phyloP scores from a whole-genome alignment of 768 basidiomycete species.

The Mycena indigotica region DNA sequence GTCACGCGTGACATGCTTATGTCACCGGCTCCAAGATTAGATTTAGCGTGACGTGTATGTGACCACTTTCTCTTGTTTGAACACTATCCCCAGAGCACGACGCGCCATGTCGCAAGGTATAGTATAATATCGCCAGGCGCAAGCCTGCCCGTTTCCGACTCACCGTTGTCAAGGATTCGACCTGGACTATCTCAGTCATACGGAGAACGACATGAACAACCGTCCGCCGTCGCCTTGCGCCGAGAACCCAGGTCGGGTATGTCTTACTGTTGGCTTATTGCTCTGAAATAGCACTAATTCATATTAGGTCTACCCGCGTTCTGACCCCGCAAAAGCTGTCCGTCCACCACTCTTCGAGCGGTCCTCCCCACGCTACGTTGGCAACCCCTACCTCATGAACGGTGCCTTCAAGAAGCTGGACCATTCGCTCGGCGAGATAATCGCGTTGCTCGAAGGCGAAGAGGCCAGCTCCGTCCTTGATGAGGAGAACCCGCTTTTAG shows the following conservation, averaged over 20 bases:
- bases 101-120: background rate
- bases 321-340: constrained; percentile 38
- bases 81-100: background rate
- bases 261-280: background rate
- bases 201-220: constrained; percentile 5
- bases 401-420: constrained; percentile 47
- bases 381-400: constrained; percentile 52
- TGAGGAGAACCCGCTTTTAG: constrained; percentile 36
- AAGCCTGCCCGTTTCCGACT: background rate
- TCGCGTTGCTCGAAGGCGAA: constrained; percentile 47
- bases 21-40: no score
- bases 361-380: constrained; percentile 34
- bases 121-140: background rate
- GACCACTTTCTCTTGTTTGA: background rate
- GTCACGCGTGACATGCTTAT: no score
- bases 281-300: background rate
- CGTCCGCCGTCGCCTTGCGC: constrained; percentile 44
- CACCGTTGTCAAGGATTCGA: constrained; percentile 13
- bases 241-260: constrained; percentile 51
- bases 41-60: background rate
- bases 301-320: constrained; percentile 49
- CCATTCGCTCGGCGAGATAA: constrained; percentile 43
- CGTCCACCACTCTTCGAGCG: constrained; percentile 27
- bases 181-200: constrained; percentile 5
- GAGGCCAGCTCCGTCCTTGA: constrained; percentile 38